A percentile compares a stretch with the other conserved stretches of the same genome.
These are phyloP conservation scores for Turritis glabra DNA, from an alignment of 345 rosid species.

Conservation along the genomic window DNA sequence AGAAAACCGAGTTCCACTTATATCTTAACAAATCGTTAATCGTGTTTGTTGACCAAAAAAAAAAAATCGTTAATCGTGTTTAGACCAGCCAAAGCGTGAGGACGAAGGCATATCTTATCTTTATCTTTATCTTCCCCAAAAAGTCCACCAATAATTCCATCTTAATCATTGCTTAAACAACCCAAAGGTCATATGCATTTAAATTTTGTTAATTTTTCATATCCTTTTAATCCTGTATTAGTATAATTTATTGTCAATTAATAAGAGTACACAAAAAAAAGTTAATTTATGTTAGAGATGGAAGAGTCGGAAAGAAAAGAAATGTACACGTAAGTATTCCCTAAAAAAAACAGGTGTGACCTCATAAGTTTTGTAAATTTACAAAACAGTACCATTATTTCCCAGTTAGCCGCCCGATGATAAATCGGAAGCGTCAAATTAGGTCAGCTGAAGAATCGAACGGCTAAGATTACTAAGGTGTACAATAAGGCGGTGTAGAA, in stretches of 20 bases:
- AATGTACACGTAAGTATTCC: too few species aligned
- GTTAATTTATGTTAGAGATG: too few species aligned
- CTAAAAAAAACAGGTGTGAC: too few species aligned
- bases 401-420: too few species aligned
- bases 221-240: too few species aligned
- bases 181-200: neutral
- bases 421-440: too few species aligned
- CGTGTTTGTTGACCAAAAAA: too few species aligned
- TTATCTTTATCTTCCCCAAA: too few species aligned
- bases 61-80: neutral
- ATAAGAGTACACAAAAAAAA: neutral
- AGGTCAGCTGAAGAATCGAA: too few species aligned
- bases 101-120: slow-evolving; percentile 25
- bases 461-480: slow-evolving; percentile 10
- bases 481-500: neutral
- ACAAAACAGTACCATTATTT: too few species aligned
- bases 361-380: too few species aligned
- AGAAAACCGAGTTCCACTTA: neutral
- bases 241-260: neutral
- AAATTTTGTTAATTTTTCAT: neutral
- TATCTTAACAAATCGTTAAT: neutral
- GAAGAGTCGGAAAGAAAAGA: neutral
- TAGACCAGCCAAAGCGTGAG: slow-evolving; percentile 21
- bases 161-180: slow-evolving; percentile 5
- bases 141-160: neutral